These are phyloP conservation scores for Saussurea involucrata DNA, from an alignment of 129 eudicot genomes.

Conservation along the genomic window DNA sequence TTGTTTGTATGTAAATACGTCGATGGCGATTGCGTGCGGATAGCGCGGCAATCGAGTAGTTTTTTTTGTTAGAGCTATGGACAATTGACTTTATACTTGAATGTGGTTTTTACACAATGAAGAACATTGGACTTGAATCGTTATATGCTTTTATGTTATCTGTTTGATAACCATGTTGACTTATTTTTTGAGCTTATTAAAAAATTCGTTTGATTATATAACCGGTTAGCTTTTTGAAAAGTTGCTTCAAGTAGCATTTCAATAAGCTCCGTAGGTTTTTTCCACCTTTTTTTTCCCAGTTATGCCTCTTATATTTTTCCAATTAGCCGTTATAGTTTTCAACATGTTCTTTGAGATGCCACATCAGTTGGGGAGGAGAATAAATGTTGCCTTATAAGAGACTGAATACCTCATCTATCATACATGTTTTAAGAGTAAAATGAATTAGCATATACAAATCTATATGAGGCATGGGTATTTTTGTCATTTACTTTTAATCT, in stretches of 20 bases:
- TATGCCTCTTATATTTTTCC: not conserved
- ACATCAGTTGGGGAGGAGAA: too few relatives aligned
- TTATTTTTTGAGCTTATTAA: too few relatives aligned
- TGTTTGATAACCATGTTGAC: not conserved
- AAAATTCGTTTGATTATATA: too few relatives aligned
- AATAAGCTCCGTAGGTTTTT: not conserved
- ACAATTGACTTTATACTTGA: not conserved
- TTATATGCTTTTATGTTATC: conserved; percentile 1
- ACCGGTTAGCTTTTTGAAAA: not conserved
- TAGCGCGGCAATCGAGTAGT: not conserved
- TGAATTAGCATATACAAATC: not conserved
- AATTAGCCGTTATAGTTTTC: not conserved
- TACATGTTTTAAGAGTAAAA: not conserved
- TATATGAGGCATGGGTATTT: not conserved
- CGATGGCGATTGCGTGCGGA: not conserved
- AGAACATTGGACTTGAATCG: not conserved
- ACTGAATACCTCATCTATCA: too few relatives aligned
- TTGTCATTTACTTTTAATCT: not conserved
- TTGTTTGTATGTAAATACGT: conserved; percentile 13
- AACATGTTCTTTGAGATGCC: not conserved
- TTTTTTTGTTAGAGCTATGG: conserved; percentile 4
- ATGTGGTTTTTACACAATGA: not conserved
- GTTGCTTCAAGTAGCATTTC: not conserved
- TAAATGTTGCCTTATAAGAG: too few relatives aligned
- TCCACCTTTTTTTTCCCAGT: not conserved